These are phyloP conservation scores for Stygiomarasmius scandens DNA, from an alignment of 1,284 basidiomycete genomes.

Conservation along the genomic window DNA sequence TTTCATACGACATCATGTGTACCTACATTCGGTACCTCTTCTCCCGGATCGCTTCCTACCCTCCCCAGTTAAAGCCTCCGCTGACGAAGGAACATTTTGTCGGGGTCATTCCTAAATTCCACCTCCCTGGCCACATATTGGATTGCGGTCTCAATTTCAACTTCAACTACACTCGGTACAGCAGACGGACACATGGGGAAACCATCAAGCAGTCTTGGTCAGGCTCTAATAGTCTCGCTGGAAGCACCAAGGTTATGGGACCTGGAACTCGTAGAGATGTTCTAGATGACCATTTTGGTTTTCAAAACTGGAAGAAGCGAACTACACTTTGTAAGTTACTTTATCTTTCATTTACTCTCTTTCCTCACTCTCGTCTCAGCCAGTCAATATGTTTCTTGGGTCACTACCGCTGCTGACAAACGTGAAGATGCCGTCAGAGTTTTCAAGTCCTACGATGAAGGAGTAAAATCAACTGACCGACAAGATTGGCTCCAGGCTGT, in stretches of 20 bases:
- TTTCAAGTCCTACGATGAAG: too few relatives aligned
- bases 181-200: conserved; percentile 19
- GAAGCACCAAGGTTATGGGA: conserved; percentile 19
- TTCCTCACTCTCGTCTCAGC: too few relatives aligned
- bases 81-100: neutral
- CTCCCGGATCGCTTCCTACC: neutral
- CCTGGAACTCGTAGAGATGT: conserved; percentile 15
- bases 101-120: conserved; percentile 18
- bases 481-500: too few relatives aligned
- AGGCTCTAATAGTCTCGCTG: conserved; percentile 6
- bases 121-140: conserved; percentile 16
- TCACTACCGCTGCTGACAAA: too few relatives aligned
- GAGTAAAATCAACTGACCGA: too few relatives aligned
- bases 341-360: neutral
- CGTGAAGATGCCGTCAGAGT: too few relatives aligned
- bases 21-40: neutral
- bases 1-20: neutral
- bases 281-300: conserved; percentile 15
- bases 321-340: neutral
- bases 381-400: too few relatives aligned
- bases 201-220: conserved; percentile 16
- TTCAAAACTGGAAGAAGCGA: neutral
- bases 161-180: conserved; percentile 11
- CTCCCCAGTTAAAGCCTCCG: neutral
- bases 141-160: conserved; percentile 12